Evolutionary conservation across 805 yeast genomes (phyloP).

Genomic region (Monosporozyma siamensis): DNA sequence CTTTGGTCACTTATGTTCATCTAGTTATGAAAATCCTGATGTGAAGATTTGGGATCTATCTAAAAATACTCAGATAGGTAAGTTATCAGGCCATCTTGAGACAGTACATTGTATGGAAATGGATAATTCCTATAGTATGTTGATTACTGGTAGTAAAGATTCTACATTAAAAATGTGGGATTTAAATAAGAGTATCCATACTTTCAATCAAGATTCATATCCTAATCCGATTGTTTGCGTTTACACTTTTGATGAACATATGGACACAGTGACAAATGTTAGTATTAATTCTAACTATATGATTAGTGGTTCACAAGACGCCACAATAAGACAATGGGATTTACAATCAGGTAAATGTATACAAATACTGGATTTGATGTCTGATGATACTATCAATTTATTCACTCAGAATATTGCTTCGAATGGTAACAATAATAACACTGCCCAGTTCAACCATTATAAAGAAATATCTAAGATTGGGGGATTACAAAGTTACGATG

Average conservation of each 20-base stretch:
- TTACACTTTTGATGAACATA: constrained; percentile 51
- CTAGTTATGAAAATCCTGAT: constrained; percentile 61
- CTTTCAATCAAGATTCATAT: constrained; percentile 14
- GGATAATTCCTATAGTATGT: constrained; percentile 37
- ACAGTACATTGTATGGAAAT: constrained; percentile 52
- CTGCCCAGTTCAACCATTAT: too few relatives aligned
- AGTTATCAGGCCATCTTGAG: constrained; percentile 52
- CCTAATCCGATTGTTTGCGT: constrained; percentile 30
- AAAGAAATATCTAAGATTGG: constrained; percentile 41
- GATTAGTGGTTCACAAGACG: constrained; percentile 62
- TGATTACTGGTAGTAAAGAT: constrained; percentile 50
- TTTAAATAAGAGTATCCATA: constrained; percentile 25
- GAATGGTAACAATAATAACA: too few relatives aligned
- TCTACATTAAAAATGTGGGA: constrained; percentile 59
- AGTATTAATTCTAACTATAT: constrained; percentile 44
- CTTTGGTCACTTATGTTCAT: constrained; percentile 67
- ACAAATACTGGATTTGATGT: constrained; percentile 58
- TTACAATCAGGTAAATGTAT: constrained; percentile 52
- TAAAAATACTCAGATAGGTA: constrained; percentile 40
- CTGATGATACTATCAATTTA: constrained; percentile 3
- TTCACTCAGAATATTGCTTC: too few relatives aligned
- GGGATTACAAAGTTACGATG: constrained; percentile 61
- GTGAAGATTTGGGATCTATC: constrained; percentile 80
- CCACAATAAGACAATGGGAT: constrained; percentile 73
- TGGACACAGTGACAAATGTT: constrained; percentile 57